Conservation (phyloP, 2,329 filamentous ascomycete genomes). For the Apiospora kogelbergensis region DNA sequence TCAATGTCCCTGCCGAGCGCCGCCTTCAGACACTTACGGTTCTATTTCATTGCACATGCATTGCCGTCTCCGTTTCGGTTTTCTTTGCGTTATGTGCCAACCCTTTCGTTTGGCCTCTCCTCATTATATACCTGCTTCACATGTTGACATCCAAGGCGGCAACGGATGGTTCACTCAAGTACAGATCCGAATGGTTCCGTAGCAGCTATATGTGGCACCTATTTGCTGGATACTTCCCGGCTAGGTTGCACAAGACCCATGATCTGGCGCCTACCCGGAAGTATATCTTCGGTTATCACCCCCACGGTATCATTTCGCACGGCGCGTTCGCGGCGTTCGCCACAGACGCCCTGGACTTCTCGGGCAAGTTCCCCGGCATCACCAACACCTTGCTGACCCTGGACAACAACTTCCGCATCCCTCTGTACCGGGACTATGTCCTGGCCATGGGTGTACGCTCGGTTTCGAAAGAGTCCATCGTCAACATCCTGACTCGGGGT, state of each 20-base stretch:
- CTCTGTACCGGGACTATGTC: slow-evolving; percentile 93
- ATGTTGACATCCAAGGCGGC: slow-evolving; percentile 77
- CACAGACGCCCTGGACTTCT: slow-evolving; percentile 86
- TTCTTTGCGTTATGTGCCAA: slow-evolving; percentile 94
- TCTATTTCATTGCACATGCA: slow-evolving; percentile 69
- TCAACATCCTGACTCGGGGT: slow-evolving; percentile 80
- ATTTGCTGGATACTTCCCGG: slow-evolving; percentile 92
- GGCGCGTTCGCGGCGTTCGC: slow-evolving; percentile 92
- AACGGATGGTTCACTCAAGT: slow-evolving; percentile 71
- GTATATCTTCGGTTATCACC: slow-evolving; percentile 97
- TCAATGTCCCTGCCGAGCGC: slow-evolving; percentile 69
- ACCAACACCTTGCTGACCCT: slow-evolving; percentile 91
- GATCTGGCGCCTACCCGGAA: slow-evolving; percentile 78
- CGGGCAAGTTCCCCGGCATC: slow-evolving; percentile 87
- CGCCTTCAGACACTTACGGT: slow-evolving; percentile 78
- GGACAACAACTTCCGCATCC: slow-evolving; percentile 94
- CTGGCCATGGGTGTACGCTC: slow-evolving; percentile 83
- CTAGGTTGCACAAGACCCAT: slow-evolving; percentile 80
- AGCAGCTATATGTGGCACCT: slow-evolving; percentile 77
- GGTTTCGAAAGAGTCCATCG: slow-evolving; percentile 88
- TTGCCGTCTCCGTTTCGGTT: slow-evolving; percentile 68
- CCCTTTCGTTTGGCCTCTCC: slow-evolving; percentile 83
- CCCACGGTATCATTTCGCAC: slow-evolving; percentile 95
- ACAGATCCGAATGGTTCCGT: slow-evolving; percentile 74
- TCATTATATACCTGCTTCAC: slow-evolving; percentile 78